Evolutionary conservation across 108 stramenopile genomes (phyloP).

Genomic region (Conticribra guillardii): DNA sequence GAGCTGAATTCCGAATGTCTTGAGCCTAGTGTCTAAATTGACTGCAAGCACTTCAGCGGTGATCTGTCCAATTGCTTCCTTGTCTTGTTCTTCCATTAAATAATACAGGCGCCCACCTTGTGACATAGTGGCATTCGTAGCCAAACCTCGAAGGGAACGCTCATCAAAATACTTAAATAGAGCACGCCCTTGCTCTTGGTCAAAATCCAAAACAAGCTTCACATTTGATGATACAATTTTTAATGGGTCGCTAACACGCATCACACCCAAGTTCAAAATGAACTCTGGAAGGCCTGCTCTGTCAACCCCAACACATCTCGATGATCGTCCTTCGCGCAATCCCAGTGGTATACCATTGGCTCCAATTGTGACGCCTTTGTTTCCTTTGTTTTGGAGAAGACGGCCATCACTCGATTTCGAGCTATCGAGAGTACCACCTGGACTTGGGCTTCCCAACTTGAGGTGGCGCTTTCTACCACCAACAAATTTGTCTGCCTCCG

Average conservation of each 20-base stretch:
- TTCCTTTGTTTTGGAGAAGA: too few species aligned
- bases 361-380: too few species aligned
- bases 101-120: not conserved
- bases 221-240: not conserved
- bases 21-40: constrained; percentile 1
- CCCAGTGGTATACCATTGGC: not conserved
- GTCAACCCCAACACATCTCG: constrained; percentile 21
- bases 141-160: too few species aligned
- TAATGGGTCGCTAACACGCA: constrained; percentile 17
- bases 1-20: not conserved
- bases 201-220: constrained; percentile 12
- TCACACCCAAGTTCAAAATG: constrained; percentile 29
- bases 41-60: constrained; percentile 18
- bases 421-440: too few species aligned
- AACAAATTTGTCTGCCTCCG: not conserved
- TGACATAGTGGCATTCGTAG: too few species aligned
- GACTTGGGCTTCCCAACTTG: not conserved
- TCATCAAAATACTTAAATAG: too few species aligned
- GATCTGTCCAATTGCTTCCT: constrained; percentile 16
- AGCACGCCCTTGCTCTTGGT: too few species aligned
- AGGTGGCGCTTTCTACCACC: not conserved
- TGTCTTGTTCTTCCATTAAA: constrained; percentile 6
- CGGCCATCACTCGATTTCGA: too few species aligned
- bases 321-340: constrained; percentile 11
- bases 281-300: constrained; percentile 6